A percentile compares a stretch with the other conserved stretches of the same genome.
Evolutionary conservation across 352 stramenopile species (phyloP).

Genomic region (Phytopythium chamaehyphon): DNA sequence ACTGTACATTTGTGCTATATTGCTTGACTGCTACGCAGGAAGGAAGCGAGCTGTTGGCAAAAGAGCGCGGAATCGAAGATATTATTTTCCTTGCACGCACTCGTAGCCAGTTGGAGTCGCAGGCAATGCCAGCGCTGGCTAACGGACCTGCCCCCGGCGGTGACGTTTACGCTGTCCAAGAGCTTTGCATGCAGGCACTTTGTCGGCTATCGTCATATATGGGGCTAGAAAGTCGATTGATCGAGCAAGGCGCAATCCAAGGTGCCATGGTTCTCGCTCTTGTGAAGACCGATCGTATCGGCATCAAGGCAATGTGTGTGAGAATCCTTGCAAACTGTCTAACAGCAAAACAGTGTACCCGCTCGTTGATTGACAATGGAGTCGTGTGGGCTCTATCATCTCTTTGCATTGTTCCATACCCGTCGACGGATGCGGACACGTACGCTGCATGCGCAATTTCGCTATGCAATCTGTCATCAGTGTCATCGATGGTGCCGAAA

Average conservation of each 20-base stretch:
- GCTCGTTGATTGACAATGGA: constrained; percentile 63
- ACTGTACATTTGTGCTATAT: constrained; percentile 69
- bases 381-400: constrained; percentile 75
- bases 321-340: constrained; percentile 78
- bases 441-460: constrained; percentile 55
- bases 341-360: constrained; percentile 54
- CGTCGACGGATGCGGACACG: constrained; percentile 27
- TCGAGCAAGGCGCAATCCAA: constrained; percentile 71
- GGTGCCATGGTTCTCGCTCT: constrained; percentile 69
- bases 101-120: constrained; percentile 7
- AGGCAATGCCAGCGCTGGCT: too few species aligned
- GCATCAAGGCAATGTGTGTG: constrained; percentile 68
- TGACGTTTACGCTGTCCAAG: constrained; percentile 36
- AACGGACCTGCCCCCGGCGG: not conserved
- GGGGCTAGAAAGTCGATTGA: constrained; percentile 51
- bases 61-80: constrained; percentile 64
- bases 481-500: constrained; percentile 50
- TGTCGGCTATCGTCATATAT: constrained; percentile 65
- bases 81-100: constrained; percentile 62
- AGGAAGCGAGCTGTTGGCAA: constrained; percentile 66
- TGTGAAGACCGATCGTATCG: constrained; percentile 54
- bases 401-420: constrained; percentile 52
- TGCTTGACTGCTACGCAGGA: constrained; percentile 59
- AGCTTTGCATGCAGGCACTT: constrained; percentile 66
- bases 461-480: constrained; percentile 70